Conservation (phyloP, 192 early-diverging fungal species). For the Hyaloraphidium curvatum region DNA sequence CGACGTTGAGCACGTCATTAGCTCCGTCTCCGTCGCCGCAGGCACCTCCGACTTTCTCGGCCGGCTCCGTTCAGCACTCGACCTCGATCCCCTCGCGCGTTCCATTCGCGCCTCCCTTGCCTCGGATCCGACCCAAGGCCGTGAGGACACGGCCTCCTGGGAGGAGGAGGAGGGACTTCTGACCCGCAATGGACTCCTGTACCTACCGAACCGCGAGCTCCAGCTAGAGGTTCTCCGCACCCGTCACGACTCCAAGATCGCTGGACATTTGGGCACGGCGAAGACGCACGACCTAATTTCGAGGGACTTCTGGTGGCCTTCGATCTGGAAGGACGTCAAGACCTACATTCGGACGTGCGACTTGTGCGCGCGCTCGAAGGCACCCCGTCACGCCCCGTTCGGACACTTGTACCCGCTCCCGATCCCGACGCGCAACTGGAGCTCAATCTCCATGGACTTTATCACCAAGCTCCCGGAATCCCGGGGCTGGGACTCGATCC, state of each 20-base stretch:
- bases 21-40: no score
- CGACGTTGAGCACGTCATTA: no score
- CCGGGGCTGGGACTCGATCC: slow-evolving; percentile 13
- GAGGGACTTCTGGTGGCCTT: slow-evolving; percentile 14
- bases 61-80: no score
- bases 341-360: slow-evolving; percentile 14
- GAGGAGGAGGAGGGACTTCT: no score
- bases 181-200: no score
- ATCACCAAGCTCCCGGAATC: slow-evolving; percentile 11
- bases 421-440: slow-evolving; percentile 14
- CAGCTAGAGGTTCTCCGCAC: slow-evolving; percentile 4
- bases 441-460: slow-evolving; percentile 24
- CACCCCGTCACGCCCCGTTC: slow-evolving; percentile 12
- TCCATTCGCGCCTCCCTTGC: no score
- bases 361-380: slow-evolving; percentile 15
- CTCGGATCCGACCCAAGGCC: no score
- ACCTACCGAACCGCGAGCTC: not conserved
- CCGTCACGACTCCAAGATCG: slow-evolving; percentile 10
- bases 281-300: slow-evolving; percentile 19
- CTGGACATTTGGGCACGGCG: slow-evolving; percentile 17
- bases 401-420: slow-evolving; percentile 13
- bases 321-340: slow-evolving; percentile 10
- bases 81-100: no score
- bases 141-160: no score
- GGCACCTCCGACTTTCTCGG: no score